Base-by-base conservation (phyloP, 2,329 filamentous ascomycete species). In the Paecilomyces niveus region DNA sequence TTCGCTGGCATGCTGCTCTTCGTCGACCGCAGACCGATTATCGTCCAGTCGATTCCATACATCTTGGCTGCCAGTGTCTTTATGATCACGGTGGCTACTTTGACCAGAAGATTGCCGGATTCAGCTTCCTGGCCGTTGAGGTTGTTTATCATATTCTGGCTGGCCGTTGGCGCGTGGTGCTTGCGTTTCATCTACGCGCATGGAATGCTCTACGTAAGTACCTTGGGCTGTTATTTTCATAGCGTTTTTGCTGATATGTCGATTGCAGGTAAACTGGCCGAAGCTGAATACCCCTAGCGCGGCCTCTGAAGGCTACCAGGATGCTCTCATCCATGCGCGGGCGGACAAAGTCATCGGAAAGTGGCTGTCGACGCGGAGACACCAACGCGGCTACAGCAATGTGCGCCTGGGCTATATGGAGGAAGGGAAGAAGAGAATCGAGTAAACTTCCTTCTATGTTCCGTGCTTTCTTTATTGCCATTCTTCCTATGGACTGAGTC, bases 381-480 rank as follows among this genome's bases (percentile, higher is more conserved):
- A 96, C 70, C 90, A 96, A 75, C 82, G 92, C 15, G 91, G 92
- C 2, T 83, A 90, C 62, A 96, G 91, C 76, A 90, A 89, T 64
- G 88, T 89, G 51, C 83, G 90, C 61, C 87, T 95, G 66, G 83
- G 90, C 32, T 94, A 89, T 66, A 85, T 95, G 57, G 94, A 99
- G 74, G 94, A 99, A 76, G 94, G 94, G 56, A 99, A 99, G 83
- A 99, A 97, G 84, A 90, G 94, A 72, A 95, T 96, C 70, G 94
- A 99, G 63, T 79, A 72, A 62, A 59, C 3, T 29, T 29, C 26
- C 26, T 7, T 15, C 18, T 6, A 52, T 22, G 7, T 15, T 33
- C 22, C 24, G 56, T 55, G 11, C 29, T 57, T 59, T 57, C 26
- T 54, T 56, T 53, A 29, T 29, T 24, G 57, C 24, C 24, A 54